Conservation (phyloP, 2,329 filamentous ascomycete species). For the Akanthomyces uredinophilus region DNA sequence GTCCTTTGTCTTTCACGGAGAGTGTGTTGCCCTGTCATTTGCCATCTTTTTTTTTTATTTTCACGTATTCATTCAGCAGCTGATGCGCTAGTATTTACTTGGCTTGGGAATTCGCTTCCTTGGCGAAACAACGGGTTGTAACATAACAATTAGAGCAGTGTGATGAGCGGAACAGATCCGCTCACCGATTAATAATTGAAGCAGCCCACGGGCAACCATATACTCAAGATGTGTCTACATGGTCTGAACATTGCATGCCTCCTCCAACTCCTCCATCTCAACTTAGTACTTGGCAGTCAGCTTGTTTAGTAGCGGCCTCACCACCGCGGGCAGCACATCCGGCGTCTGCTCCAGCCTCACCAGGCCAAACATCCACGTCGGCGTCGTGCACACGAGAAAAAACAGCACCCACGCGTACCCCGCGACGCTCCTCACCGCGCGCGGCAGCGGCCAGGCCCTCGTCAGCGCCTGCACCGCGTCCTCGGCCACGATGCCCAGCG, state of each 20-base stretch:
- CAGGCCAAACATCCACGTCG: neutral
- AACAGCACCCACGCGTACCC: conserved; percentile 7
- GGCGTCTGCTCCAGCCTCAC: neutral
- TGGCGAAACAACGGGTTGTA: neutral
- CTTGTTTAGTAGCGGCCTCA: neutral
- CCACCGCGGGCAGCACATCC: neutral
- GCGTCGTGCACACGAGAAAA: neutral
- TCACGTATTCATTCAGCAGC: neutral
- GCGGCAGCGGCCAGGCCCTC: neutral
- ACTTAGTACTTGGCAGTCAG: neutral
- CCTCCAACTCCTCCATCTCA: too few relatives aligned
- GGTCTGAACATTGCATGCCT: neutral
- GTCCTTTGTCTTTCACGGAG: neutral
- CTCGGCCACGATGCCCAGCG: conserved; percentile 15
- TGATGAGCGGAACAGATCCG: neutral
- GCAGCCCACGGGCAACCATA: neutral
- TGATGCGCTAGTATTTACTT: neutral
- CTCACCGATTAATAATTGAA: conserved; percentile 7
- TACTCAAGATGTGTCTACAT: neutral
- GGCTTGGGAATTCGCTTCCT: neutral
- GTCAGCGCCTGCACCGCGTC: conserved; percentile 12
- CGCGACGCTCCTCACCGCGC: neutral
- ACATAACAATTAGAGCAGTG: neutral
- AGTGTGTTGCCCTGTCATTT: neutral
- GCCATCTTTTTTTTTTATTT: neutral